A percentile compares a stretch with the other conserved stretches of the same genome.
Conservation (phyloP, 2,329 filamentous ascomycete species). For the Nannizzia gypsea region DNA sequence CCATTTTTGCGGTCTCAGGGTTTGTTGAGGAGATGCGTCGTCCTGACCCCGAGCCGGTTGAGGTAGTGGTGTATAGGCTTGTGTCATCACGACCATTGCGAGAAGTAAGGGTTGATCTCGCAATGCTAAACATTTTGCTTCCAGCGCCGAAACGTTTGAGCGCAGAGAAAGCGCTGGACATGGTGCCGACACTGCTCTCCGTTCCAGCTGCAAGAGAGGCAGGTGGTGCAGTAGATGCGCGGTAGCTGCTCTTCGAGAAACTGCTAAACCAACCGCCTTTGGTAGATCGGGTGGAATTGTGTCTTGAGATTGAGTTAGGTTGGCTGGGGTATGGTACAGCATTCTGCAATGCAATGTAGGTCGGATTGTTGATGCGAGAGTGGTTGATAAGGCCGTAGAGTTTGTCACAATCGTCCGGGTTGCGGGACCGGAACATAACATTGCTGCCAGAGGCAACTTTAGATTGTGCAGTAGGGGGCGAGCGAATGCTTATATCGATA, state of each 20-base stretch:
- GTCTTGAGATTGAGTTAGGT: conserved; percentile 40
- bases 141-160: conserved; percentile 63
- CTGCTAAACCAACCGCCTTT: conserved; percentile 35
- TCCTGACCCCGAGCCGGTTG: conserved; percentile 35
- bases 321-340: conserved; percentile 46
- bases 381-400: conserved; percentile 81
- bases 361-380: conserved; percentile 81
- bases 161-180: conserved; percentile 66
- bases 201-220: conserved; percentile 51
- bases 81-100: conserved; percentile 39
- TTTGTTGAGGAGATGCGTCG: conserved; percentile 17
- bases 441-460: conserved; percentile 54
- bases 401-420: conserved; percentile 62
- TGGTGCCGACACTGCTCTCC: conserved; percentile 62
- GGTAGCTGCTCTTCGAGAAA: conserved; percentile 40
- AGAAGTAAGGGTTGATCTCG: conserved; percentile 59
- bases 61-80: conserved; percentile 48
- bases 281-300: conserved; percentile 35
- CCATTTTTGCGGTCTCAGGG: conserved; percentile 40
- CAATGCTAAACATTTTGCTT: conserved; percentile 69
- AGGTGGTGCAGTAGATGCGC: conserved; percentile 44
- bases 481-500: conserved; percentile 87
- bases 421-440: conserved; percentile 80
- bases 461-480: conserved; percentile 63
- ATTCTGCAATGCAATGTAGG: conserved; percentile 68